Evolutionary conservation across 176 grass and related monocot genomes (phyloP), one percentile per base, ranked within the genome.

Genomic region (Chloris gayana): DNA sequence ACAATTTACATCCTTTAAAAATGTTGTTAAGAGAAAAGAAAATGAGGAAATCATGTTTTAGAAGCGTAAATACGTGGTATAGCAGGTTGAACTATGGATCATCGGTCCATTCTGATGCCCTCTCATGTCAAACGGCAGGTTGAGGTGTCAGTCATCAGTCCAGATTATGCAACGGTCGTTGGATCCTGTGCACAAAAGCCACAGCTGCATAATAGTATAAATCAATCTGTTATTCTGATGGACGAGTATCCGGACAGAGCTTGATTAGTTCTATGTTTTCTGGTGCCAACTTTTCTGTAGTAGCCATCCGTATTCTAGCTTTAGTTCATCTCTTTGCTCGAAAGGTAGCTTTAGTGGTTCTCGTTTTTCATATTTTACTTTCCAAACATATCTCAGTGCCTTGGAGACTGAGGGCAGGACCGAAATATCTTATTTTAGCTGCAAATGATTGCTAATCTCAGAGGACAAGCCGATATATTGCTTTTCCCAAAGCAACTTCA

Each of bases 291-390:
- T 78, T 59, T 66, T 17, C 35, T 58, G 46, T 53, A 41, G 72
- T 59, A 47, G 79, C 64, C 70, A 67, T 76, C 61, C 46, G 72
- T 75, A 74, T 70, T 82, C 27, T 46, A 67, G 26, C 60, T 75
- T 83, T 83, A 24, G 9, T 8, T 68, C 10, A 14, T 68, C 51
- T 33, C 42, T 25, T 33, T 56, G 63, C 25, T 42, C 53, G 33
- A 38, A 84, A 59, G 34, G 34, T 83, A 64, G 13, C 73, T 47
- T 72, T 87, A 56, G 7, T 47, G 34, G 59, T 45, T 77, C 45
- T 7, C 31, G 51, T 31, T 71, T 77, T 60, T 34, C 27, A 15
- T 44, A 24, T 33, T 34, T 66, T 22, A 41, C 11, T 75, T 58
- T 37, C 2, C 21, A 53, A 46, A 53, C 58, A 67, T 14, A 24